Conservation (phyloP, 2,329 filamentous ascomycete species). For the Aspergillus awamori region DNA sequence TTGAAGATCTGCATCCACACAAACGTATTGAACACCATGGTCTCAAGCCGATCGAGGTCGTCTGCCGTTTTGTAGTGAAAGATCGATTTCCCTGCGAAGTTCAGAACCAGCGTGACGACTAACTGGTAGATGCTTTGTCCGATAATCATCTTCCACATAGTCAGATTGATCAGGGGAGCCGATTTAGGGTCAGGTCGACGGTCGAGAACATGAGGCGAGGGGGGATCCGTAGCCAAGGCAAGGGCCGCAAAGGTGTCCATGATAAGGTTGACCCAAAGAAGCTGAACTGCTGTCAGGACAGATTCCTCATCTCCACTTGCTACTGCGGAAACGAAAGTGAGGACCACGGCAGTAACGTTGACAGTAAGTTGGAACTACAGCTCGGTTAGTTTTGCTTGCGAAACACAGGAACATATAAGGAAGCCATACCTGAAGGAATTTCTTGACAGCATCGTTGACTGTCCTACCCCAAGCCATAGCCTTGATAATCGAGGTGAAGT, state of each 20-base stretch:
- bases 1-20: constrained; percentile 56
- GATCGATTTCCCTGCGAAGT: constrained; percentile 50
- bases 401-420: neutral
- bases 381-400: constrained; percentile 1
- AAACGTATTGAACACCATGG: constrained; percentile 50
- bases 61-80: constrained; percentile 30
- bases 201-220: constrained; percentile 60
- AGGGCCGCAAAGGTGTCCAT: constrained; percentile 71
- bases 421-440: constrained; percentile 58
- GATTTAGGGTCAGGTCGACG: constrained; percentile 54
- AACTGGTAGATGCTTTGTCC: constrained; percentile 49
- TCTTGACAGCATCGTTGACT: constrained; percentile 76
- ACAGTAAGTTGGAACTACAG: constrained; percentile 53
- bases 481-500: constrained; percentile 84
- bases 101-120: constrained; percentile 45
- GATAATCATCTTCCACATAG: constrained; percentile 53
- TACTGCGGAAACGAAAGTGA: constrained; percentile 67
- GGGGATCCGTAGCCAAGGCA: constrained; percentile 66
- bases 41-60: constrained; percentile 34
- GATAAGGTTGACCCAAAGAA: constrained; percentile 71
- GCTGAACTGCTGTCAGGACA: constrained; percentile 67
- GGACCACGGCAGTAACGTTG: constrained; percentile 68
- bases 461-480: constrained; percentile 79
- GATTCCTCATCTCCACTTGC: constrained; percentile 58
- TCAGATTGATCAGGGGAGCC: constrained; percentile 49